Evolutionary conservation across 306 rosid genomes (phyloP), one percentile per base, ranked within the genome.

Genomic region (Acacia confusa): DNA sequence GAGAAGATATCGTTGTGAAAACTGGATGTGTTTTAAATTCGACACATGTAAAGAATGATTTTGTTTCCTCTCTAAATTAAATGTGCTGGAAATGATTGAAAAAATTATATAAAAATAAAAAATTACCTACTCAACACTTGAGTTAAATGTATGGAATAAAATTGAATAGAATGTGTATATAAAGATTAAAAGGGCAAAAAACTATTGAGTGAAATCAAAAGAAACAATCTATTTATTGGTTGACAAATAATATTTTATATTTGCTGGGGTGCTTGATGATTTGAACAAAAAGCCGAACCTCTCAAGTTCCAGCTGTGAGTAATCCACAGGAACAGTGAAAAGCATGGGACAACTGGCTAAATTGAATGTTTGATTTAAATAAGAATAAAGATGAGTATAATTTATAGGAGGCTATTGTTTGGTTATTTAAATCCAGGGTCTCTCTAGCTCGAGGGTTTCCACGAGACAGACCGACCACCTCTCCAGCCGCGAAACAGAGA

Each of bases 401-500:
- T 41, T 75, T 27, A 52, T 52, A 81, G 40, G 36, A 17, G 20
- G 61, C 7, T 36, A 19, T 11, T 70, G 52, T 41, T 67, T 64
- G 58, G 58, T 40, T 60, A 79, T 30, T 47, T 68, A 32, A 72
- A 55, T 28, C 38, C 17, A 22, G 19, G 32, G 55, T 81, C 70
- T 36, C n/a, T 19, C n/a, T n/a, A n/a, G n/a, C n/a, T 19, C 24
- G 38, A 77, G 48, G 36, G 48, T 2, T 12, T 3, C 64, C 43
- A 20, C 27, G 6, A 15, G 47, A 16, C 36, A 24, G 32, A 74
- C 20, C 72, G 32, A 48, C 41, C 48, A 13, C 36, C 57, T 52
- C 72, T 58, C 79, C 72, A 53, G 72, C 79, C 75, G 40, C 32
- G 16, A 65, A 50, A 48, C 30, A 82, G 45, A 1, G 27, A 63